Conservation (phyloP, 2,329 filamentous ascomycete species). For the Colletotrichum sp. region DNA sequence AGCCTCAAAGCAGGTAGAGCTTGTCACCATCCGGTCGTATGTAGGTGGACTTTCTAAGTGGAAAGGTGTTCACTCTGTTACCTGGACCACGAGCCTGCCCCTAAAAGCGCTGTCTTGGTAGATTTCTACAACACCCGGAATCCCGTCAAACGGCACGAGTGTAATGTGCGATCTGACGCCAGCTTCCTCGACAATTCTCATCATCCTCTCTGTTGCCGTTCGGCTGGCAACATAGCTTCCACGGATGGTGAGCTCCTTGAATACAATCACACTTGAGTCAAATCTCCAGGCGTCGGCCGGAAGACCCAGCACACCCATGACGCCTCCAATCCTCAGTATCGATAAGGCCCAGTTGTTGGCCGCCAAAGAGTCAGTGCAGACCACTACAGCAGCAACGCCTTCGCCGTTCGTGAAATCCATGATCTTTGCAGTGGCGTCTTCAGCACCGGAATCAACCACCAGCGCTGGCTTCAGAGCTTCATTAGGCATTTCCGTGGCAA, state of each 20-base stretch:
- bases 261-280: constrained; percentile 32
- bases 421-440: constrained; percentile 24
- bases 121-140: constrained; percentile 29
- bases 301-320: constrained; percentile 33
- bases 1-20: neutral
- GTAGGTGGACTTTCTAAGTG: neutral
- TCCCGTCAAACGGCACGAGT: constrained; percentile 27
- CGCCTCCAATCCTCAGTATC: constrained; percentile 32
- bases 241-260: constrained; percentile 32
- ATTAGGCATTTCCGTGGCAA: constrained; percentile 30
- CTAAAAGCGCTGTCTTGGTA: constrained; percentile 32
- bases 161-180: constrained; percentile 32
- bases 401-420: constrained; percentile 32
- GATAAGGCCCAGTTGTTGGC: constrained; percentile 34
- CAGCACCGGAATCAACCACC: constrained; percentile 28
- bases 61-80: constrained; percentile 4
- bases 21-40: neutral
- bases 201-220: constrained; percentile 33
- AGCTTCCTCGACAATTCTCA: constrained; percentile 29
- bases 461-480: constrained; percentile 28
- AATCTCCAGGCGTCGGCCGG: constrained; percentile 36
- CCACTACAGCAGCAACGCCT: constrained; percentile 33
- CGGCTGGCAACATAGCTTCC: constrained; percentile 36
- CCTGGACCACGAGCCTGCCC: constrained; percentile 33
- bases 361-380: constrained; percentile 35